phyloP scores from a whole-genome alignment of 306 rosid genomes.

The Cucumis melo region DNA sequence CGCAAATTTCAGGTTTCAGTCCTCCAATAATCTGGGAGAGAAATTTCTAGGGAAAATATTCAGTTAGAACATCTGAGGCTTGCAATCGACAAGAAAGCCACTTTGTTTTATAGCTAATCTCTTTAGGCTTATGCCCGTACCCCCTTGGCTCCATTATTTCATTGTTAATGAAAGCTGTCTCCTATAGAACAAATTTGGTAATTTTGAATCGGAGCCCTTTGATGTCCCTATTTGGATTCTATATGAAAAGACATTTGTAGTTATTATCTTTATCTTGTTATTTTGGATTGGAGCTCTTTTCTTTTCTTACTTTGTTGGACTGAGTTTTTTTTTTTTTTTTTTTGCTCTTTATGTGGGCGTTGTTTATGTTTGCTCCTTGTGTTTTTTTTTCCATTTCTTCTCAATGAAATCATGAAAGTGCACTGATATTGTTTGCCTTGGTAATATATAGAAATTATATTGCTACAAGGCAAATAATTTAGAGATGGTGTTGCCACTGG shows the following conservation, averaged over 20 bases:
- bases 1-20: not conserved
- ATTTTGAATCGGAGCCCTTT: too few species aligned
- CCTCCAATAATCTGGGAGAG: too few species aligned
- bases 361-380: not conserved
- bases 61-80: not conserved
- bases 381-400: not conserved
- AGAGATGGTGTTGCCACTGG: not conserved
- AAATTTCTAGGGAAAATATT: not conserved
- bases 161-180: not conserved
- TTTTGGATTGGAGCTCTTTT: too few species aligned
- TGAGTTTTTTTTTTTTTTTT: too few species aligned
- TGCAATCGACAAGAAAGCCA: not conserved
- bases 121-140: not conserved
- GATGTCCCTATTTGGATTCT: too few species aligned
- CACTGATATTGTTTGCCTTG: too few species aligned
- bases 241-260: too few species aligned
- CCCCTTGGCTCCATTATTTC: too few species aligned
- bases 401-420: not conserved
- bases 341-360: too few species aligned
- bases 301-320: too few species aligned
- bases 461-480: not conserved
- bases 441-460: too few species aligned
- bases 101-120: not conserved
- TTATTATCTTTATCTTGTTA: too few species aligned
- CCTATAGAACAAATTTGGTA: not conserved